phyloP scores from a whole-genome alignment of 2,329 filamentous ascomycete species.

The Tolypocladium tropicale region DNA sequence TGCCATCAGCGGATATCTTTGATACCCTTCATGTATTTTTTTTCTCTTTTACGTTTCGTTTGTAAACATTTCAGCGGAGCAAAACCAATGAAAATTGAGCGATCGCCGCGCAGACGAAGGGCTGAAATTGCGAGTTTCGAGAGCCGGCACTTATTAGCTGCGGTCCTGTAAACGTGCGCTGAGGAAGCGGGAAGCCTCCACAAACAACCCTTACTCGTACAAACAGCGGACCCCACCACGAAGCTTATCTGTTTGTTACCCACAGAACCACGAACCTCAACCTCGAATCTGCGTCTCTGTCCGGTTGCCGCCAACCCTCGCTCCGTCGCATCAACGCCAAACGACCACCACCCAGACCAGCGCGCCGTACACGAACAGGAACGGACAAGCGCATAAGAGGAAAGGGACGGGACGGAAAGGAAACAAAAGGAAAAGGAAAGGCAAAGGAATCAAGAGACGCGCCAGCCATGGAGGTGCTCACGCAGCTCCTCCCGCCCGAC shows the following conservation, averaged over 20 bases:
- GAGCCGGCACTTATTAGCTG: too few species aligned
- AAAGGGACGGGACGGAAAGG: not conserved
- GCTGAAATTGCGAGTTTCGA: too few species aligned
- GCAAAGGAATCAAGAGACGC: not conserved
- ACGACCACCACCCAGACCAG: not conserved
- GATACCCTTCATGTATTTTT: slow-evolving; percentile 16
- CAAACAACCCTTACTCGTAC: not conserved
- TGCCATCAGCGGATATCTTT: slow-evolving; percentile 4
- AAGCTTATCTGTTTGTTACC: not conserved
- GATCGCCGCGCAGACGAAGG: not conserved
- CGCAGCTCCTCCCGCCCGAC: slow-evolving; percentile 33
- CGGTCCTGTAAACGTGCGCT: too few species aligned
- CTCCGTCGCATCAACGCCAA: not conserved
- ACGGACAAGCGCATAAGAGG: not conserved
- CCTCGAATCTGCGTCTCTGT: too few species aligned
- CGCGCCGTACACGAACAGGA: not conserved
- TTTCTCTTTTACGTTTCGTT: too few species aligned
- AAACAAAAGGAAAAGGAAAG: not conserved
- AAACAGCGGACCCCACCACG: not conserved
- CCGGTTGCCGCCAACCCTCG: not conserved
- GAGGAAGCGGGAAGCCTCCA: too few species aligned
- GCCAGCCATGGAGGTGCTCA: slow-evolving; percentile 23
- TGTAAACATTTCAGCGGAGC: not conserved
- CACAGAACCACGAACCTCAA: too few species aligned
- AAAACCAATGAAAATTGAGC: not conserved